A percentile compares a stretch with the other conserved stretches of the same genome.
Conservation (phyloP, 164 flowering plant species). For the Vitis rupestris region DNA sequence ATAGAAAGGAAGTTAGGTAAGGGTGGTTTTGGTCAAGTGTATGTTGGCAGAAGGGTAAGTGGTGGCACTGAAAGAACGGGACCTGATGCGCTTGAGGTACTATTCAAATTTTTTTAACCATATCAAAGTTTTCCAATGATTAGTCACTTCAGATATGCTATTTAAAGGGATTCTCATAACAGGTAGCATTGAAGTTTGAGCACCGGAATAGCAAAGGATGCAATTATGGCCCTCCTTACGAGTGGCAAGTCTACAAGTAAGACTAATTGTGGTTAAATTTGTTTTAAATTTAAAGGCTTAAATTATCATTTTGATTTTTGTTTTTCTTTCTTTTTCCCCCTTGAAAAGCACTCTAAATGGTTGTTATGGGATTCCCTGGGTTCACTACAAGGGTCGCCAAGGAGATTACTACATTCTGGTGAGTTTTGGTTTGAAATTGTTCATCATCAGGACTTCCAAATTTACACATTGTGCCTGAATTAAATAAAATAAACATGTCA, state of each 20-base stretch:
- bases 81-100: slow-evolving; percentile 83
- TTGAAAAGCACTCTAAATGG: slow-evolving; percentile 62
- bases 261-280: slow-evolving; percentile 6
- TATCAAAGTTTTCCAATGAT: neutral
- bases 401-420: slow-evolving; percentile 91
- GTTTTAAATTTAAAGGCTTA: neutral
- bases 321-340: slow-evolving; percentile 3
- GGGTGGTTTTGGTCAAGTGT: slow-evolving; percentile 98
- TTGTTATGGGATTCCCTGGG: slow-evolving; percentile 80
- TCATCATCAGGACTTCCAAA: slow-evolving; percentile 1
- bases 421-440: slow-evolving; percentile 17
- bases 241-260: slow-evolving; percentile 97
- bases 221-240: slow-evolving; percentile 91
- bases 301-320: slow-evolving; percentile 11
- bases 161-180: neutral
- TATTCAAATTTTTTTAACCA: neutral
- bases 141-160: neutral
- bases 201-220: slow-evolving; percentile 92
- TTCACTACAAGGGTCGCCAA: slow-evolving; percentile 84
- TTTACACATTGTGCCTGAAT: slow-evolving; percentile 9
- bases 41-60: slow-evolving; percentile 68
- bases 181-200: slow-evolving; percentile 94
- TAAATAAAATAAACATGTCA: slow-evolving; percentile 25
- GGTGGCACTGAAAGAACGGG: slow-evolving; percentile 83
- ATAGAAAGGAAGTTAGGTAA: slow-evolving; percentile 84